Percentiles rank a stretch among this genome's conserved stretches.
Evolutionary conservation across 257 asterid species (phyloP).

Genomic region (Rubia yunnanensis): DNA sequence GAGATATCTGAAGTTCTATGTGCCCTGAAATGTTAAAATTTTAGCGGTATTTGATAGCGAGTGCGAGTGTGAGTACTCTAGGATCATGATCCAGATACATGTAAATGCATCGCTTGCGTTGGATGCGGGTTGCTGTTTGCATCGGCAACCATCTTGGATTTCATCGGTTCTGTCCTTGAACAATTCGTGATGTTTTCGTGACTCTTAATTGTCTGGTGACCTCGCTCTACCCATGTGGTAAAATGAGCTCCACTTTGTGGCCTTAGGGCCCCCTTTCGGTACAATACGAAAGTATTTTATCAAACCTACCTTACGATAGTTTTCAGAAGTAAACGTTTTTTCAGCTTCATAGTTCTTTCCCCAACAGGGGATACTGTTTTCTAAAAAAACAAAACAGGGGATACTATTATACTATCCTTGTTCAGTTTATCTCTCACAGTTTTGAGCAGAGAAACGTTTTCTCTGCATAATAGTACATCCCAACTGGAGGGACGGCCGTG

Average conservation of each 20-base stretch:
- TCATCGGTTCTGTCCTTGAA: background rate
- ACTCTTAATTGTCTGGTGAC: background rate
- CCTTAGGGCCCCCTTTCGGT: background rate
- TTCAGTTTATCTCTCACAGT: too few species aligned
- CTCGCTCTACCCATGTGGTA: background rate
- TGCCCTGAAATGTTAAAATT: background rate
- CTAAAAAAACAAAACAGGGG: too few species aligned
- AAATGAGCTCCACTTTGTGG: background rate
- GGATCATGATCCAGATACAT: background rate
- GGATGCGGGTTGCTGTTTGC: background rate
- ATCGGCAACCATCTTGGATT: background rate
- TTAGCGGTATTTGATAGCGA: background rate
- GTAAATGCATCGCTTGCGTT: background rate
- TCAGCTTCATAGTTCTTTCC: background rate
- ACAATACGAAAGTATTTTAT: background rate
- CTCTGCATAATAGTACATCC: background rate
- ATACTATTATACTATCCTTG: too few species aligned
- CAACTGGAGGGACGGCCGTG: too few species aligned
- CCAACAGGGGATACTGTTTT: too few species aligned
- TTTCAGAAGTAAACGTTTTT: too few species aligned
- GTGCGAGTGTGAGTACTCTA: background rate
- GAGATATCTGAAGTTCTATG: slow-evolving; percentile 6
- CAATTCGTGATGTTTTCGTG: background rate
- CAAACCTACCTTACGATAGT: too few species aligned
- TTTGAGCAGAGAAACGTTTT: too few species aligned